phyloP scores from a whole-genome alignment of 805 yeast genomes.

The Candida coleopterorum region DNA sequence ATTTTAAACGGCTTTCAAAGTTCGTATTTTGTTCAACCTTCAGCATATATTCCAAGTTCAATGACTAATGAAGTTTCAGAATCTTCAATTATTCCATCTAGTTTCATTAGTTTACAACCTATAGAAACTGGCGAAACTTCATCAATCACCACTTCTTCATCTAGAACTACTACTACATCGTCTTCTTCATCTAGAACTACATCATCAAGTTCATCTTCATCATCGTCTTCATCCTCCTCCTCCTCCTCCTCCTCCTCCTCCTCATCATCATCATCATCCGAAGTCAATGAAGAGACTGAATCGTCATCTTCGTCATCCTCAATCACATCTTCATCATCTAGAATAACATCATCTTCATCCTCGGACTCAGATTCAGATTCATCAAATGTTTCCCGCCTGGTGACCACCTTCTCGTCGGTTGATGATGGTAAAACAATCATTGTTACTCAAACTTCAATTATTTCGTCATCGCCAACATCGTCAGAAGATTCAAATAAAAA shows the following conservation, averaged over 20 bases:
- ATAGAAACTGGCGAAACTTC: too few species aligned
- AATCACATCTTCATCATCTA: conserved; percentile 4
- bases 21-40: too few species aligned
- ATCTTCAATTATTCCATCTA: too few species aligned
- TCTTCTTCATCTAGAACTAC: background rate
- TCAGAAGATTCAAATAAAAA: conserved; percentile 10
- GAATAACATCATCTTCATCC: conserved; percentile 7
- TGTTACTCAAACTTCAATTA: conserved; percentile 36
- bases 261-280: background rate
- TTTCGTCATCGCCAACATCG: conserved; percentile 11
- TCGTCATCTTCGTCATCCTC: conserved; percentile 6
- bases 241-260: conserved; percentile 2
- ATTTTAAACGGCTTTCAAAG: background rate
- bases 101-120: too few species aligned
- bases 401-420: conserved; percentile 28
- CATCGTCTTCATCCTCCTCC: background rate
- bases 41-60: too few species aligned
- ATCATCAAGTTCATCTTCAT: background rate
- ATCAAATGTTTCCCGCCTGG: conserved; percentile 4
- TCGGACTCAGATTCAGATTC: conserved; percentile 1
- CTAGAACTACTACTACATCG: too few species aligned
- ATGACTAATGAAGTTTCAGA: too few species aligned
- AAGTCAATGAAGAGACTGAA: background rate
- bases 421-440: conserved; percentile 34
- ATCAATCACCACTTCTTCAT: too few species aligned